phyloP scores from a whole-genome alignment of 176 grass and related monocot genomes.

The Aechmea fasciata region DNA sequence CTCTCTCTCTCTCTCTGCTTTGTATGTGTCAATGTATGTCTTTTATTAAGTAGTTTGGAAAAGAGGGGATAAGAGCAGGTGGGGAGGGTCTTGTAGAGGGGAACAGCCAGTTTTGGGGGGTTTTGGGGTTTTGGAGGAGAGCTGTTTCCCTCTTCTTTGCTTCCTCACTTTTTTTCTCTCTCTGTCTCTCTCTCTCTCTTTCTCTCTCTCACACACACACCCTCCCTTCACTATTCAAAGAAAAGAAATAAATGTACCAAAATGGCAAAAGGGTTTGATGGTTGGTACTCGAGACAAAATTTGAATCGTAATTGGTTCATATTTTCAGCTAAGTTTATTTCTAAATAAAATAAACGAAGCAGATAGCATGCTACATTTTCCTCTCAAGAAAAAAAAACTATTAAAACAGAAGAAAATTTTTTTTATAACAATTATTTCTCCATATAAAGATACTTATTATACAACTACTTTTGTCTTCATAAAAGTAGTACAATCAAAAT shows the following conservation, averaged over 20 bases:
- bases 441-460: too few relatives aligned
- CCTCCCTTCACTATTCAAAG: not conserved
- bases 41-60: constrained; percentile 11
- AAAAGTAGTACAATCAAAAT: too few relatives aligned
- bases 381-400: too few relatives aligned
- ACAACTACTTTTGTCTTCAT: too few relatives aligned
- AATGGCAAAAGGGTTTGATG: too few relatives aligned
- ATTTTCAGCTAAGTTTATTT: too few relatives aligned
- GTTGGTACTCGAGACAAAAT: too few relatives aligned
- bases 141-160: not conserved
- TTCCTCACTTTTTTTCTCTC: not conserved
- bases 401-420: not conserved
- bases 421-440: not conserved
- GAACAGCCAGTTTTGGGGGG: constrained; percentile 21
- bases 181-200: not conserved
- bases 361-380: too few relatives aligned
- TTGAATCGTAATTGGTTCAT: too few relatives aligned
- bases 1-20: constrained; percentile 9
- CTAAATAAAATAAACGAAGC: too few relatives aligned
- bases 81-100: constrained; percentile 7
- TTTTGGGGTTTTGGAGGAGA: constrained; percentile 30
- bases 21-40: constrained; percentile 22
- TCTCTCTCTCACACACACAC: constrained; percentile 1
- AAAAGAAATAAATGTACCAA: too few relatives aligned
- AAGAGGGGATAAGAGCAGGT: constrained; percentile 8